Conservation (phyloP, 2,329 filamentous ascomycete genomes). For the Sarocladium kiliense region DNA sequence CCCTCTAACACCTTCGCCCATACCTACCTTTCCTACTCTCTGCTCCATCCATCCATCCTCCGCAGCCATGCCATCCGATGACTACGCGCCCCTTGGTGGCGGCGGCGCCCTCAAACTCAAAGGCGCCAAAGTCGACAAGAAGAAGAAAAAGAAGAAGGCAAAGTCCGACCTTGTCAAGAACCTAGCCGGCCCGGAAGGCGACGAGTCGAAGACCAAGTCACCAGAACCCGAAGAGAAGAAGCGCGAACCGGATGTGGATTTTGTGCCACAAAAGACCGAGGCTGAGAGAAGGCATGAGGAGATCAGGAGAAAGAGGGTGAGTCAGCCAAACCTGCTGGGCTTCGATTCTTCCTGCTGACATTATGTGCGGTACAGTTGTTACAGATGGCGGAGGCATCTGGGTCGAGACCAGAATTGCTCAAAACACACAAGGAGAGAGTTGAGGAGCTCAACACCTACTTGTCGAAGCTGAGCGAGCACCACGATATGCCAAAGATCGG, state of each 20-base stretch:
- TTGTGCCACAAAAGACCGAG: slow-evolving; percentile 65
- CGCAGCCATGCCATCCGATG: slow-evolving; percentile 62
- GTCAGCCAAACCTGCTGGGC: slow-evolving; percentile 24
- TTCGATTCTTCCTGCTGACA: background rate
- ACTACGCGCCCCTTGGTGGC: slow-evolving; percentile 61
- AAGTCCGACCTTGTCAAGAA: slow-evolving; percentile 43
- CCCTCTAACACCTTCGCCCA: background rate
- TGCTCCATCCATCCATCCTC: slow-evolving; percentile 1
- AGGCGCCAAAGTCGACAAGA: slow-evolving; percentile 60
- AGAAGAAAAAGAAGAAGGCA: slow-evolving; percentile 61
- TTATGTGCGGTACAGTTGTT: slow-evolving; percentile 54
- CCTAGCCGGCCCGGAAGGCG: slow-evolving; percentile 25
- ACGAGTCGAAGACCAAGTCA: slow-evolving; percentile 11
- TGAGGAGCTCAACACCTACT: slow-evolving; percentile 89
- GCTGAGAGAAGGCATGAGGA: slow-evolving; percentile 80
- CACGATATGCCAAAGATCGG: slow-evolving; percentile 85
- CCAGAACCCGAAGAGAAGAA: slow-evolving; percentile 21
- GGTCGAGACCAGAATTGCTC: slow-evolving; percentile 65
- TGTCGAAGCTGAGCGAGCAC: slow-evolving; percentile 89
- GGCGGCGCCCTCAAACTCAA: slow-evolving; percentile 83
- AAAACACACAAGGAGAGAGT: slow-evolving; percentile 98
- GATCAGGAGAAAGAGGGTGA: slow-evolving; percentile 70
- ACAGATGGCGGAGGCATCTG: slow-evolving; percentile 62
- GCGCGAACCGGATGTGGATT: slow-evolving; percentile 25
- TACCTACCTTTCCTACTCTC: background rate